phyloP scores from a whole-genome alignment of 2,329 filamentous ascomycete species.

The Colletotrichum shisoi region DNA sequence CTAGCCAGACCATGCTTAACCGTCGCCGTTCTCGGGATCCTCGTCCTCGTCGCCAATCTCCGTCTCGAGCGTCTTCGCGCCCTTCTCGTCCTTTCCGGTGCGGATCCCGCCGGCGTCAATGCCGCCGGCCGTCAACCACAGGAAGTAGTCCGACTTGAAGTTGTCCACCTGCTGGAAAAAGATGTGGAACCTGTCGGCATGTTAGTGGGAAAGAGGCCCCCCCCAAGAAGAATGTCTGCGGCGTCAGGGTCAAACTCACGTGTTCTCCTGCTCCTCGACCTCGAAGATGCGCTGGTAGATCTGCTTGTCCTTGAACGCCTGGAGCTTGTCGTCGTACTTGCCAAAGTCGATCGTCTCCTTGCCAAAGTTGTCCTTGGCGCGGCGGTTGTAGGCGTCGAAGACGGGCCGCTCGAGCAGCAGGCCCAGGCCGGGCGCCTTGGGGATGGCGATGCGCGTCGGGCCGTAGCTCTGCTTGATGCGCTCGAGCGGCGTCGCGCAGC shows the following conservation, averaged over 20 bases:
- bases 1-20: slow-evolving; percentile 41
- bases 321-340: slow-evolving; percentile 78
- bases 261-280: slow-evolving; percentile 85
- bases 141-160: slow-evolving; percentile 74
- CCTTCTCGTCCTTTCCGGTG: slow-evolving; percentile 53
- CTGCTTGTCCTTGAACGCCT: slow-evolving; percentile 87
- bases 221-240: too few relatives aligned
- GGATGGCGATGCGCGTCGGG: slow-evolving; percentile 78
- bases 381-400: slow-evolving; percentile 86
- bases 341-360: slow-evolving; percentile 79
- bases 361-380: slow-evolving; percentile 68
- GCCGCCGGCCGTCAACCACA: slow-evolving; percentile 76
- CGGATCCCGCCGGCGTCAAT: slow-evolving; percentile 66
- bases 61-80: slow-evolving; percentile 48
- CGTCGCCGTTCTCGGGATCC: slow-evolving; percentile 58
- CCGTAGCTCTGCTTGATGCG: slow-evolving; percentile 80
- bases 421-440: slow-evolving; percentile 90
- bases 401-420: slow-evolving; percentile 89
- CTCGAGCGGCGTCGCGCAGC: slow-evolving; percentile 78
- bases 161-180: slow-evolving; percentile 84
- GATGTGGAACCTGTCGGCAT: slow-evolving; percentile 67
- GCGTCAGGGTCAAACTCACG: slow-evolving; percentile 64
- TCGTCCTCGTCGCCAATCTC: slow-evolving; percentile 55
- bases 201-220: slow-evolving; percentile 18
- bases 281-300: slow-evolving; percentile 93